phyloP scores from a whole-genome alignment of 441 rosid species.

The Syzygium malaccense region DNA sequence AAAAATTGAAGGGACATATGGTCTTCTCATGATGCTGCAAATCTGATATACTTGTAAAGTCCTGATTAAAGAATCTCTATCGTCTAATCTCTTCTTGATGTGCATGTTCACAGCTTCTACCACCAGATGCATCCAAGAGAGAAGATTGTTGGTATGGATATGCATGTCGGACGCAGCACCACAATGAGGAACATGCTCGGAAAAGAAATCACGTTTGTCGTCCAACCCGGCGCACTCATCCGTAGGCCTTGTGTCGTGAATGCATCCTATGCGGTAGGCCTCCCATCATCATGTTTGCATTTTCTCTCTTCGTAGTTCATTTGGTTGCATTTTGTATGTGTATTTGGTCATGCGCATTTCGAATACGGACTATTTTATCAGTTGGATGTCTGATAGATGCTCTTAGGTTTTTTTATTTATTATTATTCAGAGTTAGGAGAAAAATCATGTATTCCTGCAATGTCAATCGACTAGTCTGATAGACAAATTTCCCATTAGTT shows the following conservation, averaged over 20 bases:
- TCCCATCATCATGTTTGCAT: neutral
- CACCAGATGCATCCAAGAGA: conserved; percentile 46
- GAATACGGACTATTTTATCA: neutral
- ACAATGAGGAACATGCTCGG: conserved; percentile 77
- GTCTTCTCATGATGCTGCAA: neutral
- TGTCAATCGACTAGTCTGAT: neutral
- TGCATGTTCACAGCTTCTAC: conserved; percentile 28
- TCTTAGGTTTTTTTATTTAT: neutral
- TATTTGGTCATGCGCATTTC: neutral
- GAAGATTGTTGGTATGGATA: conserved; percentile 94
- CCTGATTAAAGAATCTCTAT: neutral
- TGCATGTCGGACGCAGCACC: conserved; percentile 85
- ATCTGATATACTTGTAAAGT: neutral
- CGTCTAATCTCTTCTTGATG: neutral
- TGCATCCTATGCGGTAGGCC: neutral
- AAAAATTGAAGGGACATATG: neutral
- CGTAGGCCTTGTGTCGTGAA: neutral
- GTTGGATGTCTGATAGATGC: neutral
- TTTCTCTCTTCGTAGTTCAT: neutral
- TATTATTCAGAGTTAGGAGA: neutral
- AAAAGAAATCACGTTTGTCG: conserved; percentile 88
- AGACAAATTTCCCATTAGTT: neutral
- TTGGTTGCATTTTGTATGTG: neutral
- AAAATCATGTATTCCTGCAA: neutral
- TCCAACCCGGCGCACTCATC: conserved; percentile 50